Evolutionary conservation across 306 rosid species (phyloP), one percentile per base, ranked within the genome.

Genomic region (Myrica gale): DNA sequence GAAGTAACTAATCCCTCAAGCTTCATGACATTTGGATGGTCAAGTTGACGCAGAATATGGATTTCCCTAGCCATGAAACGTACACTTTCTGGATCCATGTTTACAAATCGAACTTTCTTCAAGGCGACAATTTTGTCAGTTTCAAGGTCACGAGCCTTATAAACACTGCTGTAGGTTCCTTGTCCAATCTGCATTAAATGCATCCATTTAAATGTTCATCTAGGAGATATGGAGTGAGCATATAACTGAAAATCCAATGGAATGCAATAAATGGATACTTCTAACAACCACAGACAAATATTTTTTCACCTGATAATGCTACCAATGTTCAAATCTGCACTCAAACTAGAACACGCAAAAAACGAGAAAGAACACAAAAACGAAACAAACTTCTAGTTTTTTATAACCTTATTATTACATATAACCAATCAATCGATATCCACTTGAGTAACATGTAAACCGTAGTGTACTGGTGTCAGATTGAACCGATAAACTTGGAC

Each of bases 1-100:
- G 99, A 95, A 42, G 99, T 87, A 55, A 95, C 88, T 71, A 95
- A 52, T 65, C 93, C 90, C 79, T 90, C 92, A 43, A 95, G 99
- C 88, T 95, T 95, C 86, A 95, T 88, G 75, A 95, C 86, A 74
- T 95, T 95, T 23, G 97, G 99, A 87, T 95, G 97, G 58, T 95
- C 92, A 72, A 92, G 96, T 82, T 86, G 88, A 9, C 99, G 96
- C 87, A 95, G 81, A n/a, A 95, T 95, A 78, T 77, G 82, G 55
- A 95, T 92, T 81, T 95, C 98, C 78, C 97, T 90, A 20, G 97
- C 98, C 98, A 95, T 95, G 72, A 95, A 95, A 37, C 96, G 92
- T 4, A 95, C 97, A 81, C 99, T 95, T 85, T 92, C 97, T 0
- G 88, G 85, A 68, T 95, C 99, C 85, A 82, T 79, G 76, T 89